Conservation (phyloP, 495 filamentous ascomycete species). For the Penicillium ochrochloron region DNA sequence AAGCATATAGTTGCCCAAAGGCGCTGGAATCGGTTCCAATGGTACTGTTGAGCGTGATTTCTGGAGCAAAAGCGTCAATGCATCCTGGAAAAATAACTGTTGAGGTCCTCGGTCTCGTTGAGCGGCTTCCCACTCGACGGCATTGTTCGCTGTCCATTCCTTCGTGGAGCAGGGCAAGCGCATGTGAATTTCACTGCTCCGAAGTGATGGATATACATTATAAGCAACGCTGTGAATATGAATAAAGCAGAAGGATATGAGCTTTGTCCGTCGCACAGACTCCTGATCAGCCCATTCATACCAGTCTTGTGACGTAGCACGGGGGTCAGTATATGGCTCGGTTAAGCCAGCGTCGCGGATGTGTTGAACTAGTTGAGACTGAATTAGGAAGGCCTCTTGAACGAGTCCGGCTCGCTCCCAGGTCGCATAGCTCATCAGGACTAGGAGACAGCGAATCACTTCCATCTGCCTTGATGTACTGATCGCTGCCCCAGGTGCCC, state of each 20-base stretch:
- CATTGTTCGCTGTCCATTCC: conserved; percentile 42
- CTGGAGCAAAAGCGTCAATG: conserved; percentile 42
- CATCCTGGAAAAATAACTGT: conserved; percentile 47
- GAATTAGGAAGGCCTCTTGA: conserved; percentile 43
- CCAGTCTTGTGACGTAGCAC: conserved; percentile 36
- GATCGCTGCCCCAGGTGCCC: conserved; percentile 17
- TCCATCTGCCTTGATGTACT: conserved; percentile 36
- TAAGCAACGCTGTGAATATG: conserved; percentile 47
- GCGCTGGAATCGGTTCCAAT: conserved; percentile 41
- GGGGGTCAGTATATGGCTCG: conserved; percentile 30
- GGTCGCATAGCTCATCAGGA: conserved; percentile 45
- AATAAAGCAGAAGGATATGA: conserved; percentile 47
- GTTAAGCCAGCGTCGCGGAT: conserved; percentile 41
- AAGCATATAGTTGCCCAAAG: conserved; percentile 46
- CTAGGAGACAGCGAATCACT: conserved; percentile 41
- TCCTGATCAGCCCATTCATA: conserved; percentile 48
- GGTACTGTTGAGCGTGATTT: conserved; percentile 35
- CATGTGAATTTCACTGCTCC: conserved; percentile 46
- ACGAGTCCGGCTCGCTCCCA: conserved; percentile 46
- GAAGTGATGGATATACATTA: conserved; percentile 45
- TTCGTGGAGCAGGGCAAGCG: conserved; percentile 45
- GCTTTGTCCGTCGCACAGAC: conserved; percentile 41
- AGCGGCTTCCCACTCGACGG: conserved; percentile 40
- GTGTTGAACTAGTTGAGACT: conserved; percentile 39
- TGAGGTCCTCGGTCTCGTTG: conserved; percentile 38